Evolutionary conservation across 306 rosid species (phyloP).

Genomic region (Erythrophleum fordii): DNA sequence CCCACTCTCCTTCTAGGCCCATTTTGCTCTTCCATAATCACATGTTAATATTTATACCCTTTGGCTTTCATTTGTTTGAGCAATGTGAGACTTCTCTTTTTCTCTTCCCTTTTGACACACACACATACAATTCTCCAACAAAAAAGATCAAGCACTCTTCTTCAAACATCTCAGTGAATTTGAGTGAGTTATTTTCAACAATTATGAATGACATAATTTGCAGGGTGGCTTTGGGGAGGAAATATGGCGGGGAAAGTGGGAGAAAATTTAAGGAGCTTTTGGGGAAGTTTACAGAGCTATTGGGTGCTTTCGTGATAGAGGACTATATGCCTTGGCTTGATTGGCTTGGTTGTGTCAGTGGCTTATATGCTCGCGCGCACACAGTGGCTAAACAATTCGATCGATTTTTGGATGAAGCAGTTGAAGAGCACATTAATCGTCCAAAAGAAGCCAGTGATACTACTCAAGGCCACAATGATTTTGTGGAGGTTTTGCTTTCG

Average conservation of each 20-base stretch:
- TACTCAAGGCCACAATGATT: constrained; percentile 36
- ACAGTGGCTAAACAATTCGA: constrained; percentile 50
- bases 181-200: constrained; percentile 41
- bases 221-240: constrained; percentile 61
- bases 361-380: constrained; percentile 46
- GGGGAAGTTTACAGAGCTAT: constrained; percentile 33
- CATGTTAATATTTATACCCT: no score
- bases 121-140: no score
- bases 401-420: constrained; percentile 48
- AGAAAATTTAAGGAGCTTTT: constrained; percentile 40
- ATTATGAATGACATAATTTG: constrained; percentile 51
- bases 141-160: constrained; percentile 34
- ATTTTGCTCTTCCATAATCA: no score
- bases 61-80: no score
- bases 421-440: constrained; percentile 50
- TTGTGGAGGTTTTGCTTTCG: constrained; percentile 60
- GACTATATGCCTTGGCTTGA: constrained; percentile 63
- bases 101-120: no score
- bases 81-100: no score
- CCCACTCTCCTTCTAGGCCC: no score
- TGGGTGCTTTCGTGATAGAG: constrained; percentile 48
- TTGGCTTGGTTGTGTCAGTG: constrained; percentile 47
- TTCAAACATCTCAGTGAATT: constrained; percentile 31
- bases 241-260: constrained; percentile 42
- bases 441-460: background rate